These are phyloP conservation scores for Sindora glabra DNA, from an alignment of 306 rosid genomes.

Conservation along the genomic window DNA sequence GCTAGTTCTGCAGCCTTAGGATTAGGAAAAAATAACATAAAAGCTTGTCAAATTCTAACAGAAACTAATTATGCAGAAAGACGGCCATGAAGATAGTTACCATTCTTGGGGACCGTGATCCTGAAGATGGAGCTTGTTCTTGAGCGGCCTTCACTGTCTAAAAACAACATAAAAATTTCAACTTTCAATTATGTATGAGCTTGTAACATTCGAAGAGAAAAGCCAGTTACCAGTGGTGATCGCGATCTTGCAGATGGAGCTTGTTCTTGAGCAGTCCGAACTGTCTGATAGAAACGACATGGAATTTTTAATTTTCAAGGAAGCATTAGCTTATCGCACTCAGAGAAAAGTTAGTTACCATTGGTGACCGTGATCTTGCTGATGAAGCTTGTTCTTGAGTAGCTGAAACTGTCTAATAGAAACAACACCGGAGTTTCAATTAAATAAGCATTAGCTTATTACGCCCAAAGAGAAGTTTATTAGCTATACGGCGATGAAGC, in stretches of 20 bases:
- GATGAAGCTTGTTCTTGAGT: no score
- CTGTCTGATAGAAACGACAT: conserved; percentile 13
- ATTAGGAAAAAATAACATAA: no score
- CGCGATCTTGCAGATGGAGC: conserved; percentile 23
- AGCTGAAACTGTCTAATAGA: no score
- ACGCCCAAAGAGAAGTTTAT: no score
- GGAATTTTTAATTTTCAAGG: no score
- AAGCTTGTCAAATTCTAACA: conserved; percentile 24
- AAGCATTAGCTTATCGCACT: no score
- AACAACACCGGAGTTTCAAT: no score
- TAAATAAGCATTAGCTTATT: no score
- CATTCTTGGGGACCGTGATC: conserved; percentile 34
- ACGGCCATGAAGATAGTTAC: conserved; percentile 15
- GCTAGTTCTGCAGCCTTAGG: conserved; percentile 26
- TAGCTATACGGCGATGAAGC: no score
- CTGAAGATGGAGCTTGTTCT: conserved; percentile 26
- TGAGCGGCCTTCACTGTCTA: conserved; percentile 26
- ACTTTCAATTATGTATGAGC: not conserved
- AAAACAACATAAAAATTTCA: conserved; percentile 1
- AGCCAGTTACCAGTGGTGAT: conserved; percentile 26
- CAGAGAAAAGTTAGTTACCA: no score
- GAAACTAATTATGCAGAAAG: conserved; percentile 18
- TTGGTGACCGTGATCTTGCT: no score
- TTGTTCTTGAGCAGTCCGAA: conserved; percentile 24
- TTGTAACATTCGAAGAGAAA: not conserved